Percentiles rank a stretch among this genome's conserved stretches.
phyloP scores from a whole-genome alignment of 2,329 filamentous ascomycete genomes.

The Aspergillus vadensis region DNA sequence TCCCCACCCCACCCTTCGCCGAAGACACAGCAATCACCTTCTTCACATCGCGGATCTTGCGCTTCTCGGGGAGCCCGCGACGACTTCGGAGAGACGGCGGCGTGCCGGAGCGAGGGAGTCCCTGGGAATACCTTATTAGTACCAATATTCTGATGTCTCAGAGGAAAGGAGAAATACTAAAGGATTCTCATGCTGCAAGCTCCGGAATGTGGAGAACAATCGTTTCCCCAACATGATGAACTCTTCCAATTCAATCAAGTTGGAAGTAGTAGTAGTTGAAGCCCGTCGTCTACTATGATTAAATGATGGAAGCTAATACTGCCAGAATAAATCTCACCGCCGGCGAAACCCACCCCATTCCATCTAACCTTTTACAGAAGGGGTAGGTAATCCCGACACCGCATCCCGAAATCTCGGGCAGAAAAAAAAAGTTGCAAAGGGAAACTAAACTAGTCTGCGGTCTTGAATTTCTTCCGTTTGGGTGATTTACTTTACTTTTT shows the following conservation, averaged over 20 bases:
- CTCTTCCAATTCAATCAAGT: too few species aligned
- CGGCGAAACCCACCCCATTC: slow-evolving; percentile 5
- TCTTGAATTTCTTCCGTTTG: neutral
- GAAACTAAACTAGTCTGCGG: slow-evolving; percentile 15
- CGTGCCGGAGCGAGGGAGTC: slow-evolving; percentile 75
- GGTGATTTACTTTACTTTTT: too few species aligned
- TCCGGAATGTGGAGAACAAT: slow-evolving; percentile 58
- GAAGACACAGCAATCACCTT: slow-evolving; percentile 97
- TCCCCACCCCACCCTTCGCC: slow-evolving; percentile 96
- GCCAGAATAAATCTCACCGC: slow-evolving; percentile 26
- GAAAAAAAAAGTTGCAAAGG: slow-evolving; percentile 14
- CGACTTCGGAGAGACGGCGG: slow-evolving; percentile 70
- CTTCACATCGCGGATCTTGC: slow-evolving; percentile 78
- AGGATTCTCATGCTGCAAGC: slow-evolving; percentile 79
- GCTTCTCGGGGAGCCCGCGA: slow-evolving; percentile 76
- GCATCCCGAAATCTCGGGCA: slow-evolving; percentile 23
- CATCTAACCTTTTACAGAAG: neutral
- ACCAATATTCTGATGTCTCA: rapidly evolving
- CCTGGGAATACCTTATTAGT: slow-evolving; percentile 58
- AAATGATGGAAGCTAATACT: slow-evolving; percentile 16
- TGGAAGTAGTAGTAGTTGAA: neutral
- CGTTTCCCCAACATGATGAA: slow-evolving; percentile 34
- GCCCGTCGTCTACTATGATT: slow-evolving; percentile 2
- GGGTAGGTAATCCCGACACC: slow-evolving; percentile 14
- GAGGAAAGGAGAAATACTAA: slow-evolving; percentile 57